Percentiles rank a stretch among this genome's conserved stretches.
Conservation (phyloP, 495 filamentous ascomycete species). For the Lasiosphaeria hispida region DNA sequence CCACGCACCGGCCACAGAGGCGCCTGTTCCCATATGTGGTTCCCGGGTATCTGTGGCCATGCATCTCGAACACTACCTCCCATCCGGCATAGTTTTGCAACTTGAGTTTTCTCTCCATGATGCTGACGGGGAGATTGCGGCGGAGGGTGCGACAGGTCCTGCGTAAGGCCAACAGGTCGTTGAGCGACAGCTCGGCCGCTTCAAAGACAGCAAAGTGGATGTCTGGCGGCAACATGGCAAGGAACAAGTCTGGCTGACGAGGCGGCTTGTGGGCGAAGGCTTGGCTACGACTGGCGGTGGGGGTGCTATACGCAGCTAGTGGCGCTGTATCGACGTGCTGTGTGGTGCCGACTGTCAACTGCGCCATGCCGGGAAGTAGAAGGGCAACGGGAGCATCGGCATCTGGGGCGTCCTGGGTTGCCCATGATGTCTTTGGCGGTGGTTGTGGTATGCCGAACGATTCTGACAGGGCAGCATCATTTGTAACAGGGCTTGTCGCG, state of each 20-base stretch:
- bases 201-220: background rate
- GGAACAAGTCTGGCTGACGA: background rate
- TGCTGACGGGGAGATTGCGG: background rate
- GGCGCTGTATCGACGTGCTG: background rate
- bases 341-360: background rate
- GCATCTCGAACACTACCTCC: constrained; percentile 15
- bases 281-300: background rate
- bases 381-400: background rate
- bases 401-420: background rate
- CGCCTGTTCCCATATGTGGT: constrained; percentile 10
- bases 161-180: constrained; percentile 7
- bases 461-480: too few species aligned
- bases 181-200: background rate
- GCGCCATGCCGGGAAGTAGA: constrained; percentile 5
- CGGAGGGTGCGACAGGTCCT: background rate
- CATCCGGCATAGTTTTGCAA: constrained; percentile 8
- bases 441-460: background rate
- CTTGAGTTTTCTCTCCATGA: constrained; percentile 3
- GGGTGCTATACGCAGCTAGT: background rate
- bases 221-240: background rate
- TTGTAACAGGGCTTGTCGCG: too few species aligned
- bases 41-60: constrained; percentile 3
- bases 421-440: background rate
- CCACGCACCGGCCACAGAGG: constrained; percentile 6
- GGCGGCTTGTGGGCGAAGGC: background rate